Evolutionary conservation across 129 eudicot genomes (phyloP).

Genomic region (Saussurea involucrata): DNA sequence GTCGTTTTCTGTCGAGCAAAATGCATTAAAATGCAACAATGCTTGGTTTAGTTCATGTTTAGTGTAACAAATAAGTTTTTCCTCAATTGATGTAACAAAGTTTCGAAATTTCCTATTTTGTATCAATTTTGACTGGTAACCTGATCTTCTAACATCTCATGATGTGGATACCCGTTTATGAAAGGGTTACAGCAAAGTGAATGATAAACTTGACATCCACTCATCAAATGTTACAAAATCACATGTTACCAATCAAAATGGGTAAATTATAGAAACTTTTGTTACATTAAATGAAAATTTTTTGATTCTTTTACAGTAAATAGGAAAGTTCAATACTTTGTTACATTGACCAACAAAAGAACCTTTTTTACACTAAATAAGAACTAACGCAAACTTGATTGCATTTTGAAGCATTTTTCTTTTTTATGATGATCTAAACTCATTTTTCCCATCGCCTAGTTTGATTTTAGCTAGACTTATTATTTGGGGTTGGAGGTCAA

Average conservation of each 20-base stretch:
- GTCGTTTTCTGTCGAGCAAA: no score
- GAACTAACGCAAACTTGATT: not conserved
- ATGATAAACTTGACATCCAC: not conserved
- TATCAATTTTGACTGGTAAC: not conserved
- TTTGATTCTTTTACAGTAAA: not conserved
- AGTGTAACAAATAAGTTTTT: no score
- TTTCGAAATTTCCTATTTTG: not conserved
- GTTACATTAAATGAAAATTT: no score
- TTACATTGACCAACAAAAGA: not conserved
- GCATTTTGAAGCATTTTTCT: not conserved
- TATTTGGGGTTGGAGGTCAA: not conserved
- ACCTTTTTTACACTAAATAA: not conserved
- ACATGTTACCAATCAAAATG: not conserved
- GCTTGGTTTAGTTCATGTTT: not conserved
- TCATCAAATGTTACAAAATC: not conserved
- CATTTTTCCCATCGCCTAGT: not conserved
- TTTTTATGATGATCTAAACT: not conserved
- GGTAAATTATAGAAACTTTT: not conserved
- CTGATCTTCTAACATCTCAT: not conserved
- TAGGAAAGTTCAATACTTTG: not conserved
- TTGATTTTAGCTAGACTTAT: not conserved
- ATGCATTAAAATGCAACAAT: not conserved
- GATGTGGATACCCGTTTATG: not conserved
- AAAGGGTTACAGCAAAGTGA: not conserved
- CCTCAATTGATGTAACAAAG: not conserved